Base-by-base conservation (phyloP, 164 flowering plant species). In the Euptelea pleiosperma region DNA sequence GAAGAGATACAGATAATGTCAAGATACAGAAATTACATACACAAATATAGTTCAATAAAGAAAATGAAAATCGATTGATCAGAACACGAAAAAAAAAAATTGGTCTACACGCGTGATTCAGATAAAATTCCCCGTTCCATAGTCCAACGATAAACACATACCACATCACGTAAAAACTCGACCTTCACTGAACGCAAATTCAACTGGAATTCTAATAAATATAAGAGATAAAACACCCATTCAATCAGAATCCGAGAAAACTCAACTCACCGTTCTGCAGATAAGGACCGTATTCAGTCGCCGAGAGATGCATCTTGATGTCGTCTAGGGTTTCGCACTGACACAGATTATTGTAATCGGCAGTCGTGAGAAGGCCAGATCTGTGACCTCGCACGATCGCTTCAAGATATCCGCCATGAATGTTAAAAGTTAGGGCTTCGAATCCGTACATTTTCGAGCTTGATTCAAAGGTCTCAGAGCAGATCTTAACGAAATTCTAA, bases 281-380 rank as follows among this genome's bases (percentile, higher is more conserved):
- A 60, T 91, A 88, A 15, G 94, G 82, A 5, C 94, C 98, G 57
- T 91, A 91, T 60, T 91, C 96, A 43, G 98, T 92, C 52, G 96
- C 98, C 31, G 96, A 84, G 51, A 87, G 93, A 68, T 87, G 96
- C 95, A 92, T 85, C 85, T 93, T 93, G 79, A 93, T 84, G 70
- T 93, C 97, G 45, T 93, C 99, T 0, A 93, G 84, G 67, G 91
- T 83, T 59, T 93, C 99, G 65, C 99, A 93, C 80, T 93, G 99
- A 73, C 97, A 93, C 34, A 93, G 70, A 68, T 93, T 93, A 81
- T 90, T 93, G 84, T 93, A 93, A 76, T 93, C 99, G 4, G 97
- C 81, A 46, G 97, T 91, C 6, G 93, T 88, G 35, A 93, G 83
- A 37, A 93, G 74, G 4, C 97, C 92, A 7, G 96, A 82, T 52